Base-by-base conservation (phyloP, 441 rosid genomes). In the Gossypium davidsonii region DNA sequence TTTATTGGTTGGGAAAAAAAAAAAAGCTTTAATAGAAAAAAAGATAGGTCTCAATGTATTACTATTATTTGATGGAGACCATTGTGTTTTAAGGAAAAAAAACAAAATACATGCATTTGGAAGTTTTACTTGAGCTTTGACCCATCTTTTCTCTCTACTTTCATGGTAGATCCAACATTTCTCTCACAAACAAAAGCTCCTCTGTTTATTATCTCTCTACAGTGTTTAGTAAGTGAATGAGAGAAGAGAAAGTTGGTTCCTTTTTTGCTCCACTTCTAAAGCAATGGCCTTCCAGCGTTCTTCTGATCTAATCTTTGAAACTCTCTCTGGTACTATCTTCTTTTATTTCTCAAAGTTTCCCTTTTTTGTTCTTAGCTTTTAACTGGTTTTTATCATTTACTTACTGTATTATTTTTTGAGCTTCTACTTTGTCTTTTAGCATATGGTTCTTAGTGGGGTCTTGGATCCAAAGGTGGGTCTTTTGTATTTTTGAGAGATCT, bases 401-500 rank as follows among this genome's bases (percentile, higher is more conserved):
- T 71, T 72, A 67, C 78, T 76, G 77, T 81, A 68, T 31, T 56
- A 14, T 73, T 73, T 21, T 44, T 28, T 55, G 31, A 46, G 46
- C 34, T 34, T 62, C 49, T 76, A 52, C 64, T 72, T 81, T 85
- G 82, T 65, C 59, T 80, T 83, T 74, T 79, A 62, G 82, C 79
- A 21, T 73, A 72, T 83, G 85, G 79, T 74, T 82, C 76, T 56
- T 76, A 73, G 72, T 76, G 78, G 76, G 79, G 49, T 75, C 75
- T n/a, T 80, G 83, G 85, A 76, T 88, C 86, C 80, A 71, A 10
- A 49, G 78, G 77, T 80, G 76, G 80, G 83, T 77, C 76, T 83
- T 58, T 60, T 53, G 74, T 79, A 66, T 14, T 67, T 67, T 14
- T 67, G 57, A 67, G 85, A 82, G 85, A 82, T 86, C 82, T 75